phyloP scores from a whole-genome alignment of 2,329 filamentous ascomycete species.

The Fusarium sp. region DNA sequence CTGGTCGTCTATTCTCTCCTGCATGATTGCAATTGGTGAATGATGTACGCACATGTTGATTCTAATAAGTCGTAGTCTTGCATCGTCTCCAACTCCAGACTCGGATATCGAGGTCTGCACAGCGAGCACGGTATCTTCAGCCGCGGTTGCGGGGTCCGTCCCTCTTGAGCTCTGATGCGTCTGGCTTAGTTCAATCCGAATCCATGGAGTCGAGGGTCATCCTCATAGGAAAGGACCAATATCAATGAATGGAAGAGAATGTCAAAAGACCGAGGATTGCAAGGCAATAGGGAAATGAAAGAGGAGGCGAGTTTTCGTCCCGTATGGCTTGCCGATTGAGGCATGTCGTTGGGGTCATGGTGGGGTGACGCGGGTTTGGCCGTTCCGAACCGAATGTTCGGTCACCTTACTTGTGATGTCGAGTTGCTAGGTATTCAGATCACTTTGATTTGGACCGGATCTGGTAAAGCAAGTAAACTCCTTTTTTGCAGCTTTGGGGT shows the following conservation, averaged over 20 bases:
- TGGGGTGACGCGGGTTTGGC: constrained; percentile 41
- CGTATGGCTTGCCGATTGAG: constrained; percentile 19
- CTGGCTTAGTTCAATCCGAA: not conserved
- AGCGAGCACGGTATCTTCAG: not conserved
- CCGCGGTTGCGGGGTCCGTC: constrained; percentile 24
- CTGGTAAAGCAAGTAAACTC: too few relatives aligned
- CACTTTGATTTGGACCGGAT: too few relatives aligned
- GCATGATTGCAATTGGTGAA: too few relatives aligned
- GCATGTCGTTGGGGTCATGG: constrained; percentile 38
- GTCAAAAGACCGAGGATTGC: too few relatives aligned
- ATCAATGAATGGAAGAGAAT: not conserved
- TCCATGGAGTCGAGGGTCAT: not conserved
- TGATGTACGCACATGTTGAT: not conserved
- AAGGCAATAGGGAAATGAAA: not conserved
- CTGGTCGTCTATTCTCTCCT: too few relatives aligned
- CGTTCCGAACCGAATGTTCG: constrained; percentile 20
- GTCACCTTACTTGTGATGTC: not conserved
- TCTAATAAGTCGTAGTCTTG: too few relatives aligned
- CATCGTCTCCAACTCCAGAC: not conserved
- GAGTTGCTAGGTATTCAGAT: too few relatives aligned
- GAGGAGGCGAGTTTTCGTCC: constrained; percentile 11
- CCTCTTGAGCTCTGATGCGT: constrained; percentile 1
- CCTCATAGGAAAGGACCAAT: not conserved
- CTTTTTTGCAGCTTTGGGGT: too few relatives aligned
- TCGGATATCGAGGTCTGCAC: not conserved